phyloP scores from a whole-genome alignment of 805 yeast species.

The Wickerhamiella azyma region DNA sequence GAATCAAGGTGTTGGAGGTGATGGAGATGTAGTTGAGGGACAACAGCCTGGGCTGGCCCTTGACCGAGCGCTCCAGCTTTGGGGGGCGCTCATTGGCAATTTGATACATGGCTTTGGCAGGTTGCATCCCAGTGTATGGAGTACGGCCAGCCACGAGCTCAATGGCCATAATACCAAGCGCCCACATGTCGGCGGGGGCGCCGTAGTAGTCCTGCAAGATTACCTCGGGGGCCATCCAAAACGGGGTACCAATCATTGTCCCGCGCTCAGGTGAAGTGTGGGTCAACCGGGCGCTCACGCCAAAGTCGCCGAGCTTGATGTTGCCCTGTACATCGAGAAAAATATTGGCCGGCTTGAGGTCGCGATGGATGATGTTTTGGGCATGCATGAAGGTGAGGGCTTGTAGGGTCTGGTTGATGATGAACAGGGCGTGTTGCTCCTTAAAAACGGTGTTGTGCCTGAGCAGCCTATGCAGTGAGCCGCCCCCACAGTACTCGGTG shows the following conservation, averaged over 20 bases:
- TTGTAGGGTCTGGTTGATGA: conserved; percentile 46
- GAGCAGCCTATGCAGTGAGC: conserved; percentile 64
- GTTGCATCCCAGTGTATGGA: conserved; percentile 60
- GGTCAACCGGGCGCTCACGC: conserved; percentile 75
- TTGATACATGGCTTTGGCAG: conserved; percentile 58
- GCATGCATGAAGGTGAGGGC: conserved; percentile 69
- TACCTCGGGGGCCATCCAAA: conserved; percentile 99
- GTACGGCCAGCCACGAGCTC: conserved; percentile 76
- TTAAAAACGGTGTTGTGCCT: conserved; percentile 38
- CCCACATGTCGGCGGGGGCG: conserved; percentile 90
- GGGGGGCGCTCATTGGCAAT: conserved; percentile 63
- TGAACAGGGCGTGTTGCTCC: conserved; percentile 48
- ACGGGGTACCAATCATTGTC: conserved; percentile 90
- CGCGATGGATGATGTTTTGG: conserved; percentile 72
- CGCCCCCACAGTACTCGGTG: conserved; percentile 95
- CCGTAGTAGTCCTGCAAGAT: conserved; percentile 57
- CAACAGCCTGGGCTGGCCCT: conserved; percentile 14
- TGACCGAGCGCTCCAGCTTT: not conserved
- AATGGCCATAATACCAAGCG: conserved; percentile 81
- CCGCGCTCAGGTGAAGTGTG: conserved; percentile 37
- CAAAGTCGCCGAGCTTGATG: conserved; percentile 83
- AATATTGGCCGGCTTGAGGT: conserved; percentile 81
- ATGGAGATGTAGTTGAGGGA: conserved; percentile 33
- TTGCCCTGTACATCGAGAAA: conserved; percentile 54
- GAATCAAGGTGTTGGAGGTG: conserved; percentile 49